These are phyloP conservation scores for Mucor indicus DNA, from an alignment of 371 early-diverging fungal species.

Conservation along the genomic window DNA sequence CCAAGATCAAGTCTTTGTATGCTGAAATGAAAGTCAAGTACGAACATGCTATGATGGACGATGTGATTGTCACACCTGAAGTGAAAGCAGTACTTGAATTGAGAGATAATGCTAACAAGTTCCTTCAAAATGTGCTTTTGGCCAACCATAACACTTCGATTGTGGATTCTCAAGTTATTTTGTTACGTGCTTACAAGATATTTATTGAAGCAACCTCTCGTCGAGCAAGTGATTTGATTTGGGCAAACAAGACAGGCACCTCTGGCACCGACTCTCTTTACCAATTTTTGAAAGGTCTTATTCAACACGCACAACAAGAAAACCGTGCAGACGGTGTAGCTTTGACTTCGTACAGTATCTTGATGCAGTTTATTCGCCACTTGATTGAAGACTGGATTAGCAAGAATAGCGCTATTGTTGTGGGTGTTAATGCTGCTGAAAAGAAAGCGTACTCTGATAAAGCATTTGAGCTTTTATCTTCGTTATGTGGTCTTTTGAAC, in stretches of 20 bases:
- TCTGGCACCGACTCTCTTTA: conserved; percentile 5
- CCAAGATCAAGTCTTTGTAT: conserved; percentile 23
- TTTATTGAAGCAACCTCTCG: conserved; percentile 34
- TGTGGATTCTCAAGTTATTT: conserved; percentile 33
- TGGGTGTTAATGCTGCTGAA: conserved; percentile 8
- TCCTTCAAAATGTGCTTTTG: conserved; percentile 20
- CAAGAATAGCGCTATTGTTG: conserved; percentile 10
- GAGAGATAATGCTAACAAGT: conserved; percentile 10
- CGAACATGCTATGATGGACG: conserved; percentile 2
- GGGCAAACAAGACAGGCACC: conserved; percentile 21
- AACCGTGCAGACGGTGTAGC: conserved; percentile 24
- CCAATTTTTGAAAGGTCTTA: conserved; percentile 23
- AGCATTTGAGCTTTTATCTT: conserved; percentile 20
- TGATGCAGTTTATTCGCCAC: conserved; percentile 32
- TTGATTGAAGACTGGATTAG: conserved; percentile 43
- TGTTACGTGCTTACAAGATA: conserved; percentile 32
- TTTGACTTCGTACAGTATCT: conserved; percentile 22
- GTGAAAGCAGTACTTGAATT: conserved; percentile 22
- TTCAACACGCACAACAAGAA: conserved; percentile 17
- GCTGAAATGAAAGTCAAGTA: conserved; percentile 9
- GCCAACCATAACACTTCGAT: conserved; percentile 39
- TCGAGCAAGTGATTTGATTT: conserved; percentile 28
- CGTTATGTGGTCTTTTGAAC: conserved; percentile 20
- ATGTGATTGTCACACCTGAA: conserved; percentile 19
- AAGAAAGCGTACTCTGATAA: conserved; percentile 23